These are phyloP conservation scores for Haplosporangium sp. DNA, from an alignment of 371 early-diverging fungal species.

Conservation along the genomic window DNA sequence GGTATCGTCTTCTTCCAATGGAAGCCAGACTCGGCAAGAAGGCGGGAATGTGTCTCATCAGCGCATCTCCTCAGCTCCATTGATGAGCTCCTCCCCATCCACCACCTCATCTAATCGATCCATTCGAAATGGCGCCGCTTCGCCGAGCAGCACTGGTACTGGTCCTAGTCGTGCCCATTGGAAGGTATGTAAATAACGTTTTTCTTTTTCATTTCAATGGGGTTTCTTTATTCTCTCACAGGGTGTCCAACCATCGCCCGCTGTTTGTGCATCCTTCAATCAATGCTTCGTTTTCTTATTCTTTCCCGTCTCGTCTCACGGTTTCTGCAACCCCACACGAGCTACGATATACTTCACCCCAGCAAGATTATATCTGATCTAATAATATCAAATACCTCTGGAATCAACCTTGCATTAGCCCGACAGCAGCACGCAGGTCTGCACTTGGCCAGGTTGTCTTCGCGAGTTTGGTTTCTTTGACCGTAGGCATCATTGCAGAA, in stretches of 20 bases:
- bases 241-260: too few species aligned
- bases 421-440: conserved; percentile 45
- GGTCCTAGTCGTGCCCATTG: conserved; percentile 53
- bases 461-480: conserved; percentile 52
- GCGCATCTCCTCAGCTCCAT: conserved; percentile 32
- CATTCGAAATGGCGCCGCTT: conserved; percentile 4
- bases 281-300: too few species aligned
- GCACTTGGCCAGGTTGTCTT: conserved; percentile 50
- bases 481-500: conserved; percentile 50
- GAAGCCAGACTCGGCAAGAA: background rate
- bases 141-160: background rate
- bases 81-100: conserved; percentile 4
- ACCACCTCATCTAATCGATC: conserved; percentile 14
- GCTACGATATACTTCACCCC: background rate
- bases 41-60: conserved; percentile 29
- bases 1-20: conserved; percentile 18
- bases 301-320: too few species aligned
- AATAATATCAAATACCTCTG: background rate
- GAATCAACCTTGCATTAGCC: conserved; percentile 18
- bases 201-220: background rate
- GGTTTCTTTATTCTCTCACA: background rate
- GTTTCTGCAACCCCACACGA: too few species aligned
- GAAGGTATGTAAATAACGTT: conserved; percentile 38
- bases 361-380: conserved; percentile 7
- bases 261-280: too few species aligned